Percentiles rank a stretch among this genome's conserved stretches.
Conservation (phyloP, 2,329 filamentous ascomycete species). For the Cryphonectria naterciae region DNA sequence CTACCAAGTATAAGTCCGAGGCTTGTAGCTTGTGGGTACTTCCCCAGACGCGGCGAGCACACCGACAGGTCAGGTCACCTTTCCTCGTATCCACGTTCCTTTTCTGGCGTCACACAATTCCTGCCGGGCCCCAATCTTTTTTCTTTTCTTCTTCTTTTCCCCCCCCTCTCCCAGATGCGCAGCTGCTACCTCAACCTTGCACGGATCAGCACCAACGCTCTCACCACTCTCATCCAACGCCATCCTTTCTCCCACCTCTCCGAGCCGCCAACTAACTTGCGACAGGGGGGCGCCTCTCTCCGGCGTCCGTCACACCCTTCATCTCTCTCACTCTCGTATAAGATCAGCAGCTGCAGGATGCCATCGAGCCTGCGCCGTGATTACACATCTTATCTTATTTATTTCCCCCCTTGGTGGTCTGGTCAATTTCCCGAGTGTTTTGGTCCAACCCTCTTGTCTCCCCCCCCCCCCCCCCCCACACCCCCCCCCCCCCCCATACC, state of each 20-base stretch:
- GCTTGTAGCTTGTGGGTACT: slow-evolving; percentile 12
- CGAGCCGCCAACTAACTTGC: not conserved
- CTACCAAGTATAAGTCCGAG: not conserved
- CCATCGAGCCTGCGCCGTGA: not conserved
- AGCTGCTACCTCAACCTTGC: not conserved
- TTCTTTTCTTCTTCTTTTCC: too few relatives aligned
- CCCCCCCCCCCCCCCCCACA: too few relatives aligned
- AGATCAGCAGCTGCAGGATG: not conserved
- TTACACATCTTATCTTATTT: not conserved
- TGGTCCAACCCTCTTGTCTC: not conserved
- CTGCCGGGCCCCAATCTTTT: not conserved
- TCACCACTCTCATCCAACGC: not conserved
- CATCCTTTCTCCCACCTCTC: not conserved
- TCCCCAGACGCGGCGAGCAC: slow-evolving; percentile 3
- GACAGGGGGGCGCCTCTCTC: not conserved
- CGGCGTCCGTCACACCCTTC: not conserved
- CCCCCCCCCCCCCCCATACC: not conserved
- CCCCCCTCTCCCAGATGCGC: too few relatives aligned
- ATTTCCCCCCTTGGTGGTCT: not conserved
- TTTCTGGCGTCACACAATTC: not conserved
- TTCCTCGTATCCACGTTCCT: slow-evolving; percentile 2
- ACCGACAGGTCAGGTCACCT: slow-evolving; percentile 19
- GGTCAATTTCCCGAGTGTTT: not conserved
- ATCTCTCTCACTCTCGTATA: not conserved
- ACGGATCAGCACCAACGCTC: not conserved